A percentile compares a stretch with the other conserved stretches of the same genome.
phyloP scores from a whole-genome alignment of 441 rosid species.

The Daphne laureola region DNA sequence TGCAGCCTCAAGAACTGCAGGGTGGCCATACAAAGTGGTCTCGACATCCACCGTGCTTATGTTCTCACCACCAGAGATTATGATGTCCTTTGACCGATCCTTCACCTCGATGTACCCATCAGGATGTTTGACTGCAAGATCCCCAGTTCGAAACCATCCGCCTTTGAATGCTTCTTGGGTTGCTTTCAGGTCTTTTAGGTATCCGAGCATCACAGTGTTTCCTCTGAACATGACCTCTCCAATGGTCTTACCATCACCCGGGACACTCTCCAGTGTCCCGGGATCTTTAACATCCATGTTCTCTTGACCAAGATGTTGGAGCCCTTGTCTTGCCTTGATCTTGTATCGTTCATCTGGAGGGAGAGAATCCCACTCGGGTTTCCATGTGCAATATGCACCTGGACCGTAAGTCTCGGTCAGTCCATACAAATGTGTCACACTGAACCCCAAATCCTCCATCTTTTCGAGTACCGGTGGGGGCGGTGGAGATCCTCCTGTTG shows the following conservation, averaged over 20 bases:
- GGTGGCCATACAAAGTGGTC: constrained; percentile 32
- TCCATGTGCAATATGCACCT: constrained; percentile 51
- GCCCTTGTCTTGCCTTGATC: constrained; percentile 8
- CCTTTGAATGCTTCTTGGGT: constrained; percentile 7
- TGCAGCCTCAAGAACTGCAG: constrained; percentile 53
- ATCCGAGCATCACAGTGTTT: constrained; percentile 17
- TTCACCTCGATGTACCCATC: constrained; percentile 24
- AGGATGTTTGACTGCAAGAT: constrained; percentile 18
- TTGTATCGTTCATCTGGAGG: constrained; percentile 14
- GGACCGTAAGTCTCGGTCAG: constrained; percentile 75
- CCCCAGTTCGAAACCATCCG: constrained; percentile 16
- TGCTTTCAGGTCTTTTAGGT: constrained; percentile 10
- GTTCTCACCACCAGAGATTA: constrained; percentile 14
- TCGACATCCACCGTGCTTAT: constrained; percentile 25
- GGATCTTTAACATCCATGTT: constrained; percentile 17
- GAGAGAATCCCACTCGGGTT: constrained; percentile 62
- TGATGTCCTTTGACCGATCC: constrained; percentile 15
- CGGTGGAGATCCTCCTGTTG: constrained; percentile 67
- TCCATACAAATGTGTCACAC: constrained; percentile 53
- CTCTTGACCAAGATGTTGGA: constrained; percentile 3
- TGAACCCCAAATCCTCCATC: constrained; percentile 56
- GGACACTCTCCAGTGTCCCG: constrained; percentile 11
- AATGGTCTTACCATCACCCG: constrained; percentile 12
- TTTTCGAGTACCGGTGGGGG: constrained; percentile 36
- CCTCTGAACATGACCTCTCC: constrained; percentile 29